A percentile compares a stretch with the other conserved stretches of the same genome.
Evolutionary conservation across 345 rosid genomes (phyloP).

Genomic region (Ceriops decandra): DNA sequence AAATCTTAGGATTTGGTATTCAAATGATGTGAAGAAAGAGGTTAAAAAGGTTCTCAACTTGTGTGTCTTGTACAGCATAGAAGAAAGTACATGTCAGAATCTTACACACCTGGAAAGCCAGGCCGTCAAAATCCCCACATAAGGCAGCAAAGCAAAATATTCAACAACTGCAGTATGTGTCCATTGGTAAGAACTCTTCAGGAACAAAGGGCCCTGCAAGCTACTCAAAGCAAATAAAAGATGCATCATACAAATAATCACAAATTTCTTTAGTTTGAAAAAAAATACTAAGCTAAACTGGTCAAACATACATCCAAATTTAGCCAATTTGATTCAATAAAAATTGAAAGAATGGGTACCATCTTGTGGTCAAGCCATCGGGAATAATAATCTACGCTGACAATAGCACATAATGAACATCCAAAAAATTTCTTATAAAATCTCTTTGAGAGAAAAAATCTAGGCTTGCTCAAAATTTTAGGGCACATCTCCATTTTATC

Average conservation of each 20-base stretch:
- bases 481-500: no score
- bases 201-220: constrained; percentile 28
- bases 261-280: neutral
- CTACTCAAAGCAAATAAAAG: constrained; percentile 11
- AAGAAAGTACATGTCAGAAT: neutral
- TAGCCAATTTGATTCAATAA: neutral
- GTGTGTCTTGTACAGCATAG: neutral
- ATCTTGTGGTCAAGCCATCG: no score
- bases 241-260: constrained; percentile 1
- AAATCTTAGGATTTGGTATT: neutral
- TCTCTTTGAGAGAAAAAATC: no score
- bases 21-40: no score
- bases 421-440: no score
- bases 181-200: constrained; percentile 19
- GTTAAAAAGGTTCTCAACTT: neutral
- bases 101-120: constrained; percentile 23
- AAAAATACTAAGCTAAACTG: neutral
- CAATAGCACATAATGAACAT: no score
- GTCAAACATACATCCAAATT: neutral
- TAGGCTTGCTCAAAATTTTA: no score
- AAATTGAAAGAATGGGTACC: no score
- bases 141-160: constrained; percentile 30
- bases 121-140: constrained; percentile 12
- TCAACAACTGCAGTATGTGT: constrained; percentile 19
- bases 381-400: no score